phyloP scores from a whole-genome alignment of 768 basidiomycete species.

The Pleurotus ostreatus region DNA sequence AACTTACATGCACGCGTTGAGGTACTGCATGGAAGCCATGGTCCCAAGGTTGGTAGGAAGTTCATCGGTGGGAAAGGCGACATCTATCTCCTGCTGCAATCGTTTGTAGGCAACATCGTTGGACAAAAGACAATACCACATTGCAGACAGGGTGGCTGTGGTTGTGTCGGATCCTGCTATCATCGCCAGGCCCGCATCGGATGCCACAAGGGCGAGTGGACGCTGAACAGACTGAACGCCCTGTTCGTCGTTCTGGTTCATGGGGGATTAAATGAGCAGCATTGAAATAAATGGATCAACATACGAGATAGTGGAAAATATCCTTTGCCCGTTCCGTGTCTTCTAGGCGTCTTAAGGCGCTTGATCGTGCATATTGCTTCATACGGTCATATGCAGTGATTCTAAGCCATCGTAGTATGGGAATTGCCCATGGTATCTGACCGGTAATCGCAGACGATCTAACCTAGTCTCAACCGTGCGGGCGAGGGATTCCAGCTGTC shows the following conservation, averaged over 20 bases:
- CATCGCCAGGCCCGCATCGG: constrained; percentile 35
- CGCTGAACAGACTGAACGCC: constrained; percentile 21
- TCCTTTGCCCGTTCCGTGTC: constrained; percentile 20
- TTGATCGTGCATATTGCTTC: not conserved
- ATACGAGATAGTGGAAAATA: constrained; percentile 36
- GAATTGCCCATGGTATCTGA: constrained; percentile 8
- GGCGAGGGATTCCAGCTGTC: not conserved
- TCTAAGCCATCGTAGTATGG: not conserved
- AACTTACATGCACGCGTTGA: constrained; percentile 33
- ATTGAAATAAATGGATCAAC: constrained; percentile 7
- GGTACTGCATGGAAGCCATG: constrained; percentile 28
- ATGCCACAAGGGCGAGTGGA: constrained; percentile 30
- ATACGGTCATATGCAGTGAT: not conserved
- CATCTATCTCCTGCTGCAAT: constrained; percentile 31
- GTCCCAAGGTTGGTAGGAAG: constrained; percentile 21
- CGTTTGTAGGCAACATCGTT: constrained; percentile 28
- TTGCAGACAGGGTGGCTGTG: constrained; percentile 25
- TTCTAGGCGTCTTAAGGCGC: constrained; percentile 3
- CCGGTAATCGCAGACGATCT: constrained; percentile 7
- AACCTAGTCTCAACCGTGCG: not conserved
- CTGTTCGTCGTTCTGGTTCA: constrained; percentile 35
- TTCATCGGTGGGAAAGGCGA: constrained; percentile 15
- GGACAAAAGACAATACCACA: constrained; percentile 29
- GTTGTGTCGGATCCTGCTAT: constrained; percentile 42
- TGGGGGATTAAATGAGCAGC: not conserved